Evolutionary conservation across 371 early-diverging fungal species (phyloP), one percentile per base, ranked within the genome.

Genomic region (Paramicrosporidium saccamoebae): DNA sequence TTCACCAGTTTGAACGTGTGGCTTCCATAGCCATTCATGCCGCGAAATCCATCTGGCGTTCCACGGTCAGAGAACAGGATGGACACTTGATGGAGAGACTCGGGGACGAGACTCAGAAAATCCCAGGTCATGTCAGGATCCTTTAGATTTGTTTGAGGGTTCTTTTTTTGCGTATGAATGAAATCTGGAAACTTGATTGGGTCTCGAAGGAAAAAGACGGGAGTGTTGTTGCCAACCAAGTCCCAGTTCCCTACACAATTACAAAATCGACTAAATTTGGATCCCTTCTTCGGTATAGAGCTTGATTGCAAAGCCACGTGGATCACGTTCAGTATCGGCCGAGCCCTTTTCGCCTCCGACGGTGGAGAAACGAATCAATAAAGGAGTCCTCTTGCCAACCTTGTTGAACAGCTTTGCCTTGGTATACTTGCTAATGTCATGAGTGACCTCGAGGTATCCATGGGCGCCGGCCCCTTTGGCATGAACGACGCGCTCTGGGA

Each of bases 381-480:
- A 33, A 0, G 69, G 69, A 7, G 69, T 72, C 35, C 52, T 55
- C 40, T 56, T 67, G 35, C 72, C 72, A 16, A 60, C 41, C 12
- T 44, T 37, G 38, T 41, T 43, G 35, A 72, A 44, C 45, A 72
- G 65, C 38, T 64, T 58, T 33, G 73, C 69, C 36, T 55, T 52
- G 20, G 66, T 54, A 13, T 60, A 35, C 20, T 63, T 37, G 20
- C 58, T 44, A 25, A 72, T 42, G 36, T 67, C 67, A 32, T 60
- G 47, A 19, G 67, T 64, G 12, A 65, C 64, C 51, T 63, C 66
- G 43, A 72, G 68, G 39, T 55, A 47, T 22, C 73, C 73, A 34
- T 65, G 66, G 22, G 69, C 68, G 26, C 66, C 69, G 27, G 61
- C 62, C 15, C 69, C 69, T 33, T 63, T 64, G 43, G 72, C 72